A percentile compares a stretch with the other conserved stretches of the same genome.
These are phyloP conservation scores for Teratosphaeria gauchensis DNA, from an alignment of 2,329 filamentous ascomycete species.

Conservation along the genomic window DNA sequence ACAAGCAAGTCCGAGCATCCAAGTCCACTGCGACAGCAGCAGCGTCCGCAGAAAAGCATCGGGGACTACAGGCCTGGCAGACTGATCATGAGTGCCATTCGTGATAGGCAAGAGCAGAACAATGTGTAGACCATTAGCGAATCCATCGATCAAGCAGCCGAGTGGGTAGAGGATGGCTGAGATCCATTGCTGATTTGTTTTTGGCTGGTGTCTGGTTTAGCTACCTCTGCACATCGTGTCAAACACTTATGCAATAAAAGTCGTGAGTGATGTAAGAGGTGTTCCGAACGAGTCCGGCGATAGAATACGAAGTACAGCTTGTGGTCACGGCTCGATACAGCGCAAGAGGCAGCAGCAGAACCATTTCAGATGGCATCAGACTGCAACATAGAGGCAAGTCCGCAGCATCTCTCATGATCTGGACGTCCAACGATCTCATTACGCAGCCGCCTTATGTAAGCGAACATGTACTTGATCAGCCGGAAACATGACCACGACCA, in stretches of 20 bases:
- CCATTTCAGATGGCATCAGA: too few species aligned
- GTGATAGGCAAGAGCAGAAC: not conserved
- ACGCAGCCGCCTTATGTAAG: constrained; percentile 5
- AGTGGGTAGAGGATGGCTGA: not conserved
- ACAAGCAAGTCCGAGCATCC: not conserved
- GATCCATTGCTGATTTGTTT: not conserved
- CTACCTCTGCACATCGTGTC: too few species aligned
- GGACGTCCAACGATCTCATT: not conserved
- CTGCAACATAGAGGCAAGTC: too few species aligned
- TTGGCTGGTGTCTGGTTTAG: too few species aligned
- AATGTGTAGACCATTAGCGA: not conserved
- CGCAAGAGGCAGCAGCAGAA: too few species aligned
- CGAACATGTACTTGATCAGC: constrained; percentile 14
- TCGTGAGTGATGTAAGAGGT: too few species aligned
- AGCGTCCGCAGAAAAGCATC: constrained; percentile 1
- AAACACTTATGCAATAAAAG: too few species aligned
- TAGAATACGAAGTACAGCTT: too few species aligned
- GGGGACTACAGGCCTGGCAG: constrained; percentile 12
- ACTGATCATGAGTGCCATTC: constrained; percentile 8
- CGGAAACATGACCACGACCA: constrained; percentile 18
- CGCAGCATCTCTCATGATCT: too few species aligned
- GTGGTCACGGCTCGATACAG: too few species aligned
- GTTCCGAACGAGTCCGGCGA: too few species aligned
- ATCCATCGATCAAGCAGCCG: too few species aligned
- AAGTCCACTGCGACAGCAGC: not conserved